phyloP scores from a whole-genome alignment of 108 stramenopile species.

The Seminavis robusta region DNA sequence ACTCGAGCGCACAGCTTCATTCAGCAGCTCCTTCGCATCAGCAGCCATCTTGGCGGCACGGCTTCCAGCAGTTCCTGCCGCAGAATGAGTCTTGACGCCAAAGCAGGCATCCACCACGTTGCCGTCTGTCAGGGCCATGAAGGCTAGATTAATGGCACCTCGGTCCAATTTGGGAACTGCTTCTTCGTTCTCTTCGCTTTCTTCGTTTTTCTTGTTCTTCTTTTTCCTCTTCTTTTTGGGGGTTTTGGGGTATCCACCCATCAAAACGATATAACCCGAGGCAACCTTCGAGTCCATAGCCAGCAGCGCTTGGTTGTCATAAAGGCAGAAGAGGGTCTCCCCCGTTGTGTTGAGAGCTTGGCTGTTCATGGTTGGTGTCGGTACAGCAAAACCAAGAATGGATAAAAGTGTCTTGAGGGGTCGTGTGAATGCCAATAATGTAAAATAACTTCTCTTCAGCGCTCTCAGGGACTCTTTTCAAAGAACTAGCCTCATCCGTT shows the following conservation, averaged over 20 bases:
- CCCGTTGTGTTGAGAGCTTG: too few relatives aligned
- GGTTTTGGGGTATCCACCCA: conserved; percentile 14
- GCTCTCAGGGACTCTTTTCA: too few relatives aligned
- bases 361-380: too few relatives aligned
- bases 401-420: conserved; percentile 8
- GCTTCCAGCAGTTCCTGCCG: conserved; percentile 12
- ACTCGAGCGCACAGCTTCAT: conserved; percentile 16
- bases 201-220: conserved; percentile 7
- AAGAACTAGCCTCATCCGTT: too few relatives aligned
- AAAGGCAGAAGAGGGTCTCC: too few relatives aligned
- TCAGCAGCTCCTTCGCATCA: conserved; percentile 29
- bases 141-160: conserved; percentile 20
- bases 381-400: too few relatives aligned
- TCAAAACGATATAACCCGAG: conserved; percentile 25
- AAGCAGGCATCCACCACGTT: conserved; percentile 65
- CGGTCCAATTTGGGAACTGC: too few relatives aligned
- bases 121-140: conserved; percentile 51
- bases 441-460: too few relatives aligned
- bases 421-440: neutral
- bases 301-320: conserved; percentile 38
- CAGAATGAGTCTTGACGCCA: conserved; percentile 20
- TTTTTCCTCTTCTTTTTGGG: conserved; percentile 4
- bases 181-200: too few relatives aligned
- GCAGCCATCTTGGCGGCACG: conserved; percentile 11
- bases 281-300: conserved; percentile 17